These are phyloP conservation scores for Mrakia hoshinonis DNA, from an alignment of 768 basidiomycete species.

Conservation along the genomic window DNA sequence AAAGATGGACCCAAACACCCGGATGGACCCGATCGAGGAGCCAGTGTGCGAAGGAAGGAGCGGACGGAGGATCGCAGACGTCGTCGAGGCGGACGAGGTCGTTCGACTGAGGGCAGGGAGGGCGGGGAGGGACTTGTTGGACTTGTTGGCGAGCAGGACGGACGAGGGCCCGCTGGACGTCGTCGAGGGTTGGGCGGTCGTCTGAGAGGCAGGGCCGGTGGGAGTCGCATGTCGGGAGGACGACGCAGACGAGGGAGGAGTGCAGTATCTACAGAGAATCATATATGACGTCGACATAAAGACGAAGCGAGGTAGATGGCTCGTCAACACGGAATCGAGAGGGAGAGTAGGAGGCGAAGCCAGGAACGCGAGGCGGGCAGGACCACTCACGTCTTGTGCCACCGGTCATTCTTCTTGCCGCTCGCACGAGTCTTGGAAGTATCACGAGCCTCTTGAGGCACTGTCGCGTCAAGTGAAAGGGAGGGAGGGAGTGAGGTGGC, in stretches of 20 bases:
- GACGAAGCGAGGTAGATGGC: neutral
- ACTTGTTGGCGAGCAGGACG: neutral
- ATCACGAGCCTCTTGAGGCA: neutral
- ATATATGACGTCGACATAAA: no score
- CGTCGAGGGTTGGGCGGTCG: neutral
- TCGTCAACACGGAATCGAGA: neutral
- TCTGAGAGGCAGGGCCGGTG: neutral
- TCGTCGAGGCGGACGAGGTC: neutral
- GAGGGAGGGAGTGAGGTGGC: neutral
- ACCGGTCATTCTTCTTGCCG: neutral
- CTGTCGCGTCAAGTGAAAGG: neutral
- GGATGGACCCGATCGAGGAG: slow-evolving; percentile 3
- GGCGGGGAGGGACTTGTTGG: slow-evolving; percentile 11
- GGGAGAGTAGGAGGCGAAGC: neutral
- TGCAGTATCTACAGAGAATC: slow-evolving; percentile 19
- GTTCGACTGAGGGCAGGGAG: neutral
- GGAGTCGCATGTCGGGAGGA: slow-evolving; percentile 7
- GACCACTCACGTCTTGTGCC: neutral
- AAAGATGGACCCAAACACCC: slow-evolving; percentile 12
- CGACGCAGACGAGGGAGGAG: neutral
- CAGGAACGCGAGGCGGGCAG: neutral
- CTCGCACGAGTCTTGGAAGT: neutral
- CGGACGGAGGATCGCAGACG: neutral
- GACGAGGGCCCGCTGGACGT: neutral
- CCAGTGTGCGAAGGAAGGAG: neutral